A percentile compares a stretch with the other conserved stretches of the same genome.
Evolutionary conservation across 148 eudicot species (phyloP).

Genomic region (Polygonum aviculare): DNA sequence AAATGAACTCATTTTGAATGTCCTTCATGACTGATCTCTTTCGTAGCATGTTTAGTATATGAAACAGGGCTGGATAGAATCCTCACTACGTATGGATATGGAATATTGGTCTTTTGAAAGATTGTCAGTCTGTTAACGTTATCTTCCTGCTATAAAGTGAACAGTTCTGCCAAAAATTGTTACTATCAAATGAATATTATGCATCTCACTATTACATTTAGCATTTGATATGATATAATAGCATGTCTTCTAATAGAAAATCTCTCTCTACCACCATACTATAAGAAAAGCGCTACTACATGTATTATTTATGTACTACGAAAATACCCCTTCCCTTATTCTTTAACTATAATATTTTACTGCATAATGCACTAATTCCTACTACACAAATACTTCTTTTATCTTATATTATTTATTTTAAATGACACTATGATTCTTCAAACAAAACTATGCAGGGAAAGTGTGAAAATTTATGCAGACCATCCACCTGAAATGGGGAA

Average conservation of each 20-base stretch:
- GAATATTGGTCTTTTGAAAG: not conserved
- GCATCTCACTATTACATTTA: not conserved
- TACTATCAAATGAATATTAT: not conserved
- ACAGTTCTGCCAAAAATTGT: not conserved
- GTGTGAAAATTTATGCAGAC: not conserved
- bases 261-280: not conserved
- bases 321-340: not conserved
- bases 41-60: not conserved
- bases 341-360: not conserved
- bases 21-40: not conserved
- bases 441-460: not conserved
- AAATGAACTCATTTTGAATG: not conserved
- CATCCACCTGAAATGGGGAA: not conserved
- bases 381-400: not conserved
- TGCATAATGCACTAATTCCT: too few species aligned
- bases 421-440: not conserved
- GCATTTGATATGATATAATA: too few species aligned
- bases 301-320: not conserved
- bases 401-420: not conserved
- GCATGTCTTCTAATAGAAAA: not conserved
- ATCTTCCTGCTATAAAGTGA: not conserved
- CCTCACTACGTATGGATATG: not conserved
- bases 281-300: not conserved
- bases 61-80: not conserved
- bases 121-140: not conserved